Conservation (phyloP, 805 yeast genomes). For the Wickerhamiella galacta region DNA sequence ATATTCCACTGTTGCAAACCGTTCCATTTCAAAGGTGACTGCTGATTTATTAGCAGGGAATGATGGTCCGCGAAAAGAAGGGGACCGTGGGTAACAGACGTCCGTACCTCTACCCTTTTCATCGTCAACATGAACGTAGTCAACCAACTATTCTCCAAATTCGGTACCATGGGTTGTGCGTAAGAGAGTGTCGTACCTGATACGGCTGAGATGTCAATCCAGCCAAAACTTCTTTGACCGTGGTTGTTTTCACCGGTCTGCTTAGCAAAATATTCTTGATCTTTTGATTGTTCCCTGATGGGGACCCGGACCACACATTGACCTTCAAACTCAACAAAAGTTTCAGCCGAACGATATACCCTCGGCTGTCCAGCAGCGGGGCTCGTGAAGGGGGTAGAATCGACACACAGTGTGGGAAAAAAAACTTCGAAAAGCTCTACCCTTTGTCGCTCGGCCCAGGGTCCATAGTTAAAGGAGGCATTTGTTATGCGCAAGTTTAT, state of each 20-base stretch:
- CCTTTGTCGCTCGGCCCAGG: constrained; percentile 89
- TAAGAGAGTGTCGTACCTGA: constrained; percentile 34
- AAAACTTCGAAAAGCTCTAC: constrained; percentile 44
- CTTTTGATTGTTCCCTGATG: constrained; percentile 66
- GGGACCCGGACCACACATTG: constrained; percentile 63
- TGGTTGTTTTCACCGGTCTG: background rate
- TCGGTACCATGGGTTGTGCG: constrained; percentile 23
- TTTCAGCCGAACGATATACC: constrained; percentile 36
- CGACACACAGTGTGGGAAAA: constrained; percentile 40
- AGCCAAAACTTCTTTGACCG: constrained; percentile 41
- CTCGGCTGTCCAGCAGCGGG: constrained; percentile 37
- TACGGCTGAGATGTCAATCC: constrained; percentile 63
- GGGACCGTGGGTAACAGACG: constrained; percentile 82
- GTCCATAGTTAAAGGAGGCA: constrained; percentile 70
- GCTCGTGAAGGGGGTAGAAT: constrained; percentile 29
- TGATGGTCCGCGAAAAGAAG: constrained; percentile 48
- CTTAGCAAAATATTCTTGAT: background rate
- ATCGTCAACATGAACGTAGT: constrained; percentile 33
- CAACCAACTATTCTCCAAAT: constrained; percentile 36
- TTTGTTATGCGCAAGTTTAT: constrained; percentile 39
- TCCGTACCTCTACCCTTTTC: constrained; percentile 41
- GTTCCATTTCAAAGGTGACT: constrained; percentile 73
- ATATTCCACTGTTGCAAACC: constrained; percentile 57
- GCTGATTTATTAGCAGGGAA: constrained; percentile 35
- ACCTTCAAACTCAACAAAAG: constrained; percentile 43